phyloP scores from a whole-genome alignment of 306 rosid genomes.

The Ziziphus jujuba region DNA sequence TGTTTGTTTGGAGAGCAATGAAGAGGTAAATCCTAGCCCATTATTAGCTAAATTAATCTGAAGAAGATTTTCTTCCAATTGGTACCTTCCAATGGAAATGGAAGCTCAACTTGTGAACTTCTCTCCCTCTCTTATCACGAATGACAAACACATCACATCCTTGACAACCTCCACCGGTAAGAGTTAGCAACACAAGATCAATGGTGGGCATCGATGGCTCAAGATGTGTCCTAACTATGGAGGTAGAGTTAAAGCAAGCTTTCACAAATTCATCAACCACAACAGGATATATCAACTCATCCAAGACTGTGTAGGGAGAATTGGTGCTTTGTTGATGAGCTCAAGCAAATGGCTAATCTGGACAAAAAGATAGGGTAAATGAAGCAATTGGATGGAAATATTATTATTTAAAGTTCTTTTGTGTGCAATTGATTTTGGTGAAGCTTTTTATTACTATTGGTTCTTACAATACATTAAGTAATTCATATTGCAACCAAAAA shows the following conservation, averaged over 20 bases:
- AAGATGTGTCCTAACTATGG: slow-evolving; percentile 26
- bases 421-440: too few species aligned
- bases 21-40: slow-evolving; percentile 51
- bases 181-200: slow-evolving; percentile 55
- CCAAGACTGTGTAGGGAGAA: slow-evolving; percentile 53
- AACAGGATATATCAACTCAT: slow-evolving; percentile 47
- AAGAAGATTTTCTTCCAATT: too few species aligned
- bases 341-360: slow-evolving; percentile 57
- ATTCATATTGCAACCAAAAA: too few species aligned
- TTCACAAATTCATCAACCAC: slow-evolving; percentile 37
- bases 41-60: slow-evolving; percentile 53
- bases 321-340: slow-evolving; percentile 45
- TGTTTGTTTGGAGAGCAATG: slow-evolving; percentile 25
- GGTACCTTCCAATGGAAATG: slow-evolving; percentile 64
- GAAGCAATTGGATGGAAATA: too few species aligned
- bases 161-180: slow-evolving; percentile 40
- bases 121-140: slow-evolving; percentile 65
- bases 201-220: slow-evolving; percentile 56
- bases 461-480: too few species aligned
- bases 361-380: too few species aligned
- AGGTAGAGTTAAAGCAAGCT: slow-evolving; percentile 30
- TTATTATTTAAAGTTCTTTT: too few species aligned
- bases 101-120: slow-evolving; percentile 18
- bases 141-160: slow-evolving; percentile 53
- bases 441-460: too few species aligned